A percentile compares a stretch with the other conserved stretches of the same genome.
phyloP scores from a whole-genome alignment of 2,329 filamentous ascomycete genomes.

The Herpotrichia juniperi region DNA sequence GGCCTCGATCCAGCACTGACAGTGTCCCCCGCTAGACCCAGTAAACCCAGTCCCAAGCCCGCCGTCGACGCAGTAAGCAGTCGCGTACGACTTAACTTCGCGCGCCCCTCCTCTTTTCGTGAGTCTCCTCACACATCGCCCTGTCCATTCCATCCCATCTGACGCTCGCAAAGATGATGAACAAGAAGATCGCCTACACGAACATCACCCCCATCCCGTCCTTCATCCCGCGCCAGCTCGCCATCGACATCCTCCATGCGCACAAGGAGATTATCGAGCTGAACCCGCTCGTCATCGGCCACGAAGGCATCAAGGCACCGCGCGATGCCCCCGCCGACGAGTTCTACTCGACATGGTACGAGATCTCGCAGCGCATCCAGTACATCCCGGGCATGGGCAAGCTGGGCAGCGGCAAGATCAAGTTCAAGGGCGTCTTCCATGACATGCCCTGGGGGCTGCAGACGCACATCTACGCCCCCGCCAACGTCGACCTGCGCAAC shows the following conservation, averaged over 20 bases:
- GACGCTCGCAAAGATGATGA: conserved; percentile 40
- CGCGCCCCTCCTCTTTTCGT: background rate
- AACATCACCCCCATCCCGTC: conserved; percentile 72
- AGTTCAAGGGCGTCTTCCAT: conserved; percentile 74
- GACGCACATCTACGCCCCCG: conserved; percentile 73
- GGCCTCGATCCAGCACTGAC: no score
- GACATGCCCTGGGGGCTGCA: conserved; percentile 75
- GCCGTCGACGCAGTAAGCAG: conserved; percentile 7
- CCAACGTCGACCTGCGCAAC: conserved; percentile 70
- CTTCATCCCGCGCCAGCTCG: conserved; percentile 73
- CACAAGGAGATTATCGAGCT: conserved; percentile 74
- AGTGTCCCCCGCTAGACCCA: no score
- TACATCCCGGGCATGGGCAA: conserved; percentile 70
- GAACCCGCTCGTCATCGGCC: conserved; percentile 70
- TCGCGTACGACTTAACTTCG: conserved; percentile 4
- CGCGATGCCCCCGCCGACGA: conserved; percentile 72
- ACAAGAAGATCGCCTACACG: conserved; percentile 69
- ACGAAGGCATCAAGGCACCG: conserved; percentile 69
- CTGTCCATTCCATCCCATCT: conserved; percentile 1
- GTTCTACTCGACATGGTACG: conserved; percentile 76
- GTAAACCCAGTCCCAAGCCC: no score
- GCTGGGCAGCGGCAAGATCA: conserved; percentile 69
- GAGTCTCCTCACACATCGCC: background rate
- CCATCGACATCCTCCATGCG: conserved; percentile 73
- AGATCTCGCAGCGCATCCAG: conserved; percentile 73